These are phyloP conservation scores for Boletus insuetus DNA, from an alignment of 768 basidiomycete genomes.

Conservation along the genomic window DNA sequence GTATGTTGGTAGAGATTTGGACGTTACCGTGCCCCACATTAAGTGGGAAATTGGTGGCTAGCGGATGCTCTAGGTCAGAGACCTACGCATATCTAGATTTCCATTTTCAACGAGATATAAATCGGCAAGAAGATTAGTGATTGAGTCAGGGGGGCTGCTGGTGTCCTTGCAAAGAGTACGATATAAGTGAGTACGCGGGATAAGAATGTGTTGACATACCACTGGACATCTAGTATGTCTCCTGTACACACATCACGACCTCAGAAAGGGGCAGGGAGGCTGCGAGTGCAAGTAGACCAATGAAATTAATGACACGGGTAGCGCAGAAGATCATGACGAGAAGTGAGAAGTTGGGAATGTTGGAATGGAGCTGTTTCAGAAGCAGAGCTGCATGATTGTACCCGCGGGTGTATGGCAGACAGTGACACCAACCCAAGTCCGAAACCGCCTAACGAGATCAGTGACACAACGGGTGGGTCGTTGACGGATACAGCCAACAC, in stretches of 20 bases:
- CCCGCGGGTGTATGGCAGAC: no score
- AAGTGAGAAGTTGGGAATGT: no score
- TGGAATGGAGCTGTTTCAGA: background rate
- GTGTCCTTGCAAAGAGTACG: conserved; percentile 28
- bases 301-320: background rate
- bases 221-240: no score
- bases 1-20: no score
- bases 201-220: conserved; percentile 20
- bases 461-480: no score
- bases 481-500: no score
- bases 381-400: conserved; percentile 5
- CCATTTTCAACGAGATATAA: no score
- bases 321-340: background rate
- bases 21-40: conserved; percentile 10
- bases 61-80: conserved; percentile 15
- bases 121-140: accelerated
- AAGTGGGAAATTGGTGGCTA: conserved; percentile 31
- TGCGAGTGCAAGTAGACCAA: conserved; percentile 9
- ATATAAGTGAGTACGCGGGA: background rate
- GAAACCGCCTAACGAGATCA: no score
- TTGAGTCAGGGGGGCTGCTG: background rate
- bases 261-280: conserved; percentile 7
- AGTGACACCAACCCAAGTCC: no score
- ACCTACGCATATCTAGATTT: conserved; percentile 7
- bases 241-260: no score